These are phyloP conservation scores for Ascochyta koolunga DNA, from an alignment of 2,329 filamentous ascomycete species.

Conservation along the genomic window DNA sequence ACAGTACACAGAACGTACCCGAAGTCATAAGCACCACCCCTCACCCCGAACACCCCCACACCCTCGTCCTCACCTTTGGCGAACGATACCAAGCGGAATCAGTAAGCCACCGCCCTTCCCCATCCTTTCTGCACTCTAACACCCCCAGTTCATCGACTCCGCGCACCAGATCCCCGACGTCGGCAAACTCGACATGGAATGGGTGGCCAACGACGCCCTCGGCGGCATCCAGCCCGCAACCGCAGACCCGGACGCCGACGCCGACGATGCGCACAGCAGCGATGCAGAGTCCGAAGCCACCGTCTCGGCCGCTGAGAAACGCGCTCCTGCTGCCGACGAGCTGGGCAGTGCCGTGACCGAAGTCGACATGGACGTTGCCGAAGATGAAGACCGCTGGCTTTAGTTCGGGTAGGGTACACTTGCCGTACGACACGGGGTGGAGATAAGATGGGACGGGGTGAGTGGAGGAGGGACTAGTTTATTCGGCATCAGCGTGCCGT, in stretches of 20 bases:
- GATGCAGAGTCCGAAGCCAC: slow-evolving; percentile 24
- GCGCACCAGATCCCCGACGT: slow-evolving; percentile 66
- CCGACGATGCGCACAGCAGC: background rate
- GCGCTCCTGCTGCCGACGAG: slow-evolving; percentile 7
- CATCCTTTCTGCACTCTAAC: background rate
- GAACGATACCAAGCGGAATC: slow-evolving; percentile 69
- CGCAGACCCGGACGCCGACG: background rate
- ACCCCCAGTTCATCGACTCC: slow-evolving; percentile 56
- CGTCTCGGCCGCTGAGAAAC: slow-evolving; percentile 14
- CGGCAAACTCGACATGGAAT: slow-evolving; percentile 68
- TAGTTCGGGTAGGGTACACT: too few species aligned
- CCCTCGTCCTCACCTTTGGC: slow-evolving; percentile 51
- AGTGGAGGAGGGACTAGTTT: too few species aligned
- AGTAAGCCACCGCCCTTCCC: slow-evolving; percentile 27
- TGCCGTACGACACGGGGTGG: too few species aligned
- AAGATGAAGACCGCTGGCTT: slow-evolving; percentile 43
- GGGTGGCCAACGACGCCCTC: slow-evolving; percentile 56
- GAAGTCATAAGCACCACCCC: slow-evolving; percentile 48
- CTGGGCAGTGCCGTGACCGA: slow-evolving; percentile 16
- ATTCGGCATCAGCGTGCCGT: too few species aligned
- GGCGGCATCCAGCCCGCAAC: slow-evolving; percentile 18
- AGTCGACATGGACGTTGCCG: slow-evolving; percentile 43
- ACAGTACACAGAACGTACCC: slow-evolving; percentile 20
- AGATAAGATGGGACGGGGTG: too few species aligned
- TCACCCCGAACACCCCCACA: slow-evolving; percentile 47